Evolutionary conservation across 352 stramenopile genomes (phyloP).

Genomic region (Phytophthora tentaculata): DNA sequence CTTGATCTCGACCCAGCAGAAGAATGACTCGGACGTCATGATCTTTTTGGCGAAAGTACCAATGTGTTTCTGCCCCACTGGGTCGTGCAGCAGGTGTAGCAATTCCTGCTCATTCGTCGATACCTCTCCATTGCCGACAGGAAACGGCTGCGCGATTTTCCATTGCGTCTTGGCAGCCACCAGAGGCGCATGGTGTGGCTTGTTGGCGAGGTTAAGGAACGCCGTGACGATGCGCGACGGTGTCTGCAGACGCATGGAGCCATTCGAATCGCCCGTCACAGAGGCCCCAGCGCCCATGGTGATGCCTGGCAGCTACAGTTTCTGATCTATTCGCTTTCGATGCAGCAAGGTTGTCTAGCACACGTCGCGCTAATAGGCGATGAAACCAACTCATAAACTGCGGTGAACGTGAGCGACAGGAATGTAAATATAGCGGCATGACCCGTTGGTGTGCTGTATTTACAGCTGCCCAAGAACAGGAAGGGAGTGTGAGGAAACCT

Average conservation of each 20-base stretch:
- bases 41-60: slow-evolving; percentile 85
- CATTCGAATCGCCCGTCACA: slow-evolving; percentile 31
- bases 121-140: slow-evolving; percentile 46
- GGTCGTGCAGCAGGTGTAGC: slow-evolving; percentile 72
- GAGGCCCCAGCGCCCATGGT: slow-evolving; percentile 52
- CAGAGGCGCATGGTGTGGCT: slow-evolving; percentile 70
- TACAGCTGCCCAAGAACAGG: not conserved
- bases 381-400: slow-evolving; percentile 26
- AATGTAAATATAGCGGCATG: slow-evolving; percentile 26
- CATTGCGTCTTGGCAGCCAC: slow-evolving; percentile 84
- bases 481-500: not conserved
- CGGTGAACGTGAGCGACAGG: not conserved
- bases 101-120: slow-evolving; percentile 77
- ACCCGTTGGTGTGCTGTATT: slow-evolving; percentile 5
- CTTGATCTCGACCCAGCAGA: slow-evolving; percentile 89
- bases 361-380: slow-evolving; percentile 7
- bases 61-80: slow-evolving; percentile 84
- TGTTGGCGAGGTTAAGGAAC: slow-evolving; percentile 61
- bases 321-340: slow-evolving; percentile 2
- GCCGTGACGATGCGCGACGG: slow-evolving; percentile 55
- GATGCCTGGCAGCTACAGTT: not conserved
- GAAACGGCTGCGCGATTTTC: slow-evolving; percentile 66
- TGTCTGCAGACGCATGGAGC: slow-evolving; percentile 44
- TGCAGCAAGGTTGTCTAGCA: not conserved
- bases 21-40: slow-evolving; percentile 83